Conservation (phyloP, 2,329 filamentous ascomycete species). For the Huntiella moniliformis region DNA sequence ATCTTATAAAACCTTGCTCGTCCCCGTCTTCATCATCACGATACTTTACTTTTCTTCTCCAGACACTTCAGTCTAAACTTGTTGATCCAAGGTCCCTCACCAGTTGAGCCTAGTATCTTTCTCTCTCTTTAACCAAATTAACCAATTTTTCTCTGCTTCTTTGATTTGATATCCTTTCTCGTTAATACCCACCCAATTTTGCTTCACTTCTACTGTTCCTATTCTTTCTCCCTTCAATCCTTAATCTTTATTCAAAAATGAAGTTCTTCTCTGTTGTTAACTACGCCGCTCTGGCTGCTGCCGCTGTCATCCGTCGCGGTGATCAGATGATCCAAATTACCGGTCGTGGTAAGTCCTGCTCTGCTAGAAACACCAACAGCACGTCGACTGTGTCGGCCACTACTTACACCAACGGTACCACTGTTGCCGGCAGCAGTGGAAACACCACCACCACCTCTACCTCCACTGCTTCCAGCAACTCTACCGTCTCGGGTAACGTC, state of each 20-base stretch:
- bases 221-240: not conserved
- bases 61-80: constrained; percentile 8
- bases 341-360: constrained; percentile 6
- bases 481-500: not conserved
- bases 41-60: constrained; percentile 1
- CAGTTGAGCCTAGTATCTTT: not conserved
- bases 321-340: constrained; percentile 6
- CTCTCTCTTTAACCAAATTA: not conserved
- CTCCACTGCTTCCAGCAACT: not conserved
- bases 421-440: too few relatives aligned
- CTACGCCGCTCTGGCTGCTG: constrained; percentile 9
- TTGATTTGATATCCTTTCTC: not conserved
- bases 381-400: not conserved
- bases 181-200: not conserved
- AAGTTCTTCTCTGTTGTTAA: constrained; percentile 8
- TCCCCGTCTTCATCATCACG: too few relatives aligned
- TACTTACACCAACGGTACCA: too few relatives aligned
- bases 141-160: not conserved
- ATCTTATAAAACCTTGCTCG: too few relatives aligned
- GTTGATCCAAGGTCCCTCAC: constrained; percentile 4
- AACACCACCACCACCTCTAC: too few relatives aligned
- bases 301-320: constrained; percentile 10
- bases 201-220: not conserved
- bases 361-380: not conserved
- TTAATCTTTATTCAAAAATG: constrained; percentile 4